phyloP scores from a whole-genome alignment of 495 filamentous ascomycete genomes.

The Neurospora sp. region DNA sequence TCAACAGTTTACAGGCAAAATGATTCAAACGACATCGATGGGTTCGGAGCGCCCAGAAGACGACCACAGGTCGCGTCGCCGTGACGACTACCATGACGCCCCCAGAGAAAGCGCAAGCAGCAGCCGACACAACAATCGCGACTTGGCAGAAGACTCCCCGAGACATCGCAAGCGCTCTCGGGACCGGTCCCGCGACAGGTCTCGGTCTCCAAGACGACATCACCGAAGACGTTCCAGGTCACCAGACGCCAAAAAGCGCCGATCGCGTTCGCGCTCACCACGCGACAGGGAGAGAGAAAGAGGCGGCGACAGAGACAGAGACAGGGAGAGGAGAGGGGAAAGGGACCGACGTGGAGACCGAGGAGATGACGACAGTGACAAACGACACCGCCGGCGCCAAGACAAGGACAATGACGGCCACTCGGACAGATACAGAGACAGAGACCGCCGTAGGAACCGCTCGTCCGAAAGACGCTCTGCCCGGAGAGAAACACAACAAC shows the following conservation, averaged over 20 bases:
- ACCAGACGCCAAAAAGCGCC: slow-evolving; percentile 20
- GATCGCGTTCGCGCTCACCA: slow-evolving; percentile 17
- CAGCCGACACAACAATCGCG: slow-evolving; percentile 3
- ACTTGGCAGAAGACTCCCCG: slow-evolving; percentile 10
- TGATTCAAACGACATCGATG: slow-evolving; percentile 7
- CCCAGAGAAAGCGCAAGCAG: background rate
- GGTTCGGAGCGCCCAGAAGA: slow-evolving; percentile 5
- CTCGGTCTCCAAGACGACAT: slow-evolving; percentile 19
- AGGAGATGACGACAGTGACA: slow-evolving; percentile 5
- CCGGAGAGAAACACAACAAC: background rate
- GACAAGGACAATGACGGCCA: background rate
- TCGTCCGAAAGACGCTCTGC: slow-evolving; percentile 1
- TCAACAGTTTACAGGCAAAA: background rate
- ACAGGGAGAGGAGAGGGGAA: slow-evolving; percentile 6
- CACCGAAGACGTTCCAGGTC: slow-evolving; percentile 28
- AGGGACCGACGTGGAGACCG: slow-evolving; percentile 1
- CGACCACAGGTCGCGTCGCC: slow-evolving; percentile 10
- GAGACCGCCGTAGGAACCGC: background rate
- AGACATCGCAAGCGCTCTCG: slow-evolving; percentile 13
- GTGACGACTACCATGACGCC: slow-evolving; percentile 6
- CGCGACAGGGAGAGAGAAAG: slow-evolving; percentile 8
- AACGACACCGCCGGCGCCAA: background rate
- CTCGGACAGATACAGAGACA: slow-evolving; percentile 4
- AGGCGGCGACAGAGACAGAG: slow-evolving; percentile 11
- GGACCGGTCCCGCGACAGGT: slow-evolving; percentile 11